Base-by-base conservation (phyloP, 1,284 basidiomycete genomes). In the Golubevia sp. region DNA sequence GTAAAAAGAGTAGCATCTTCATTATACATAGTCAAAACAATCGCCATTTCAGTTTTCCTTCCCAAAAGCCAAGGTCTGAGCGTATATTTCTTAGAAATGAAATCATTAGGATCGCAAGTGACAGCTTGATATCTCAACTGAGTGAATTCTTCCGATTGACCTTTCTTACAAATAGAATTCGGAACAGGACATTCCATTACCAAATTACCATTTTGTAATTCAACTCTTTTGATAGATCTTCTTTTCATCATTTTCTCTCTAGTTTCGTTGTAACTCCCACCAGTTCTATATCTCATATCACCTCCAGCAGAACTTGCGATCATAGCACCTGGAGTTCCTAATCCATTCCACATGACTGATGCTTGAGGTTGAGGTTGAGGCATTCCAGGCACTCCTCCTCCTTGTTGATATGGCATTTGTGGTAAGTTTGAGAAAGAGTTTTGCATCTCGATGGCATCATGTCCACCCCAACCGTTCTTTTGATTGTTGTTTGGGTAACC, bases 1-100 rank as follows among this genome's bases (percentile, higher is more conserved):
- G 24, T 49, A 23, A 67, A 55, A 11, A 67, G 57, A 4, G 30
- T 15, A 24, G 50, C 51, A 55, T 55, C 65, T 48, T 67, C 66
- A 23, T 67, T 67, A 52, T 67, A 67, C 54, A 55, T 61, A 21
- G 66, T 67, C 30, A 67, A 52, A 21, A 59, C 58, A 13, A 67
- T 65, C 20, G 50, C 30, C 26, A 67, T 50, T 54, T 67, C 66
- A 13, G 56, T 67, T 49, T 65, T 52, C 3, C 64, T 49, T n/a
- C 62, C 62, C 13, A 50, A 18, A 7, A 67, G 55, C 53, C 30
- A 61, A 18, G 57, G 52, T 15, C 66, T 52, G 11, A 66, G 54
- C 20, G 62, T 57, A 49, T 64, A 67, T 5, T 58, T 50, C 30
- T 64, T 49, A 13, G 30, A 23, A 7, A 61, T 48, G 48, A 59